Base-by-base conservation (phyloP, 495 filamentous ascomycete species). In the Hypoxylon fuscum region DNA sequence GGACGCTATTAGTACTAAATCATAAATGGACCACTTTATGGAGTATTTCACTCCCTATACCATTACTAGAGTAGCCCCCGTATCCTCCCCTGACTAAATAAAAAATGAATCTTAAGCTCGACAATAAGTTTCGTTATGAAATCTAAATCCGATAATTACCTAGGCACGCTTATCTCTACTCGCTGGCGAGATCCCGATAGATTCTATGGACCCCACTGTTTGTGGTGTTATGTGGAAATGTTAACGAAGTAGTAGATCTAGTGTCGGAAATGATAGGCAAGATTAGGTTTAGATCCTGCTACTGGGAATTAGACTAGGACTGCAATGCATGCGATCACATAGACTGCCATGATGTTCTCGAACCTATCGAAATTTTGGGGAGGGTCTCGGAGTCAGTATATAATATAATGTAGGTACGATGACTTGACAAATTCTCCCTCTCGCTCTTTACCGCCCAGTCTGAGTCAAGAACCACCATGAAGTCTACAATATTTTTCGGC, bases 151-250 rank as follows among this genome's bases (percentile, higher is more conserved):
- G n/a, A 38, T n/a, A 35, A 12, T 35, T 38, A 27, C 8, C 25
- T 27, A 38, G n/a, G 12, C 35, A 3, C n/a, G 35, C 35, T 38
- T 38, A 14, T 14, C 11, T 1, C 12, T 38, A 38, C 35, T 38
- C 35, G 35, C 35, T 38, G 35, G 35, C 35, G n/a, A 15, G n/a
- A 38, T 38, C 35, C 35, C 35, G 35, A 38, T 38, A 38, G 35
- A 38, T 38, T 38, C 11, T 38, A 38, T 38, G 12, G n/a, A 15
- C 35, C 35, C 35, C 35, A 38, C 35, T 38, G 35, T 38, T 38
- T 38, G n/a, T 38, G 12, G 35, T 5, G 5, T 6, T 14, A 35
- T 35, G 32, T 35, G 12, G 35, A 38, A 38, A 2, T 3, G 32
- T 35, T 35, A 35, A 35, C 32, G 32, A 10, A 35, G 9, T 35